phyloP scores from a whole-genome alignment of 306 rosid genomes.

The Alnus glutinosa region DNA sequence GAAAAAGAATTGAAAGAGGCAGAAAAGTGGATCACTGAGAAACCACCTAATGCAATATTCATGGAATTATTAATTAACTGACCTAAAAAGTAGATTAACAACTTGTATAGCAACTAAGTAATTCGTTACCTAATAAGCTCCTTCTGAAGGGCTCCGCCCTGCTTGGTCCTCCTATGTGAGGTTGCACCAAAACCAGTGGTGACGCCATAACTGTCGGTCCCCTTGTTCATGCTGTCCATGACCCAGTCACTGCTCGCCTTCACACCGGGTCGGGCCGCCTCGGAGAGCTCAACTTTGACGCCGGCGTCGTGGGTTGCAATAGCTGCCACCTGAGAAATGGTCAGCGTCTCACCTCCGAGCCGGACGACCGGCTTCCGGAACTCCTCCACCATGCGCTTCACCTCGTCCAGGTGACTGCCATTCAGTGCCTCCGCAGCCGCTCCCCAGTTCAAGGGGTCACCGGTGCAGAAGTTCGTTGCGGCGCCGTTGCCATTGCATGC shows the following conservation, averaged over 20 bases:
- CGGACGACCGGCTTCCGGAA: constrained; percentile 56
- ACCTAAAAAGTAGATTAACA: neutral
- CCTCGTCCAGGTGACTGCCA: constrained; percentile 83
- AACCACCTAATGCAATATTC: constrained; percentile 24
- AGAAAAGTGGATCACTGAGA: constrained; percentile 22
- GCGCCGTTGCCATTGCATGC: constrained; percentile 6
- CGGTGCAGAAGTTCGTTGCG: neutral
- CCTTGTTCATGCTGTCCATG: constrained; percentile 62
- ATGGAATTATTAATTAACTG: neutral
- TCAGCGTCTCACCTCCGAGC: constrained; percentile 61
- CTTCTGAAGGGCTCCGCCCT: constrained; percentile 90
- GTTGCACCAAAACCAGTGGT: constrained; percentile 97
- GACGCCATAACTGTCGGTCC: constrained; percentile 84
- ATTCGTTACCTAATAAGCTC: constrained; percentile 73
- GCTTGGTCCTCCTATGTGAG: constrained; percentile 81
- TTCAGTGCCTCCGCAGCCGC: constrained; percentile 55
- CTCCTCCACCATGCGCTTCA: constrained; percentile 73
- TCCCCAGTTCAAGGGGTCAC: constrained; percentile 68
- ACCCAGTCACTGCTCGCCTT: constrained; percentile 94
- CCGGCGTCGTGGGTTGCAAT: constrained; percentile 34
- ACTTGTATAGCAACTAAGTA: too few species aligned
- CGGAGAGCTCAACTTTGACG: constrained; percentile 48
- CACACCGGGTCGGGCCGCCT: constrained; percentile 56
- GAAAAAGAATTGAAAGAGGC: too few species aligned
- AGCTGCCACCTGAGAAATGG: constrained; percentile 73